A percentile compares a stretch with the other conserved stretches of the same genome.
Conservation (phyloP, 805 yeast genomes). For the Cyberlindnera xylosilytica region DNA sequence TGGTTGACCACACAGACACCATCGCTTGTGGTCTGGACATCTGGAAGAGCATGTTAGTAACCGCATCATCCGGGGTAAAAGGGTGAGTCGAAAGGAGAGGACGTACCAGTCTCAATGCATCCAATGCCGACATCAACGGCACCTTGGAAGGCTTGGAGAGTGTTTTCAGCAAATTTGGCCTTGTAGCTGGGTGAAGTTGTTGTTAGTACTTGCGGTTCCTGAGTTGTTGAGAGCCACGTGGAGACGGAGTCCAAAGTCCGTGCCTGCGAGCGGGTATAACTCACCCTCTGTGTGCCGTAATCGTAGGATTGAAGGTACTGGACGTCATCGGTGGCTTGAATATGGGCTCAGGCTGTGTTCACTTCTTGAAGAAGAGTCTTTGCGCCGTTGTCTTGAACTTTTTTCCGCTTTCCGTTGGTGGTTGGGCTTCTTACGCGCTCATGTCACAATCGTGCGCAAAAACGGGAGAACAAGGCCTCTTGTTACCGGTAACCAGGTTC, state of each 20-base stretch:
- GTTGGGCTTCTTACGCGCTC: too few relatives aligned
- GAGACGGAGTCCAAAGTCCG: neutral
- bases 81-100: too few relatives aligned
- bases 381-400: too few relatives aligned
- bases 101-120: constrained; percentile 41
- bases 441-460: too few relatives aligned
- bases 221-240: too few relatives aligned
- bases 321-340: neutral
- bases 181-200: constrained; percentile 27
- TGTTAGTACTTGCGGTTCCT: too few relatives aligned
- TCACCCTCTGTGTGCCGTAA: constrained; percentile 19
- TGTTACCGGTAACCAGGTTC: too few relatives aligned
- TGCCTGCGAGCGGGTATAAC: neutral
- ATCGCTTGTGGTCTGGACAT: constrained; percentile 51
- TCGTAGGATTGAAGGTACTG: constrained; percentile 6
- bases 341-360: too few relatives aligned
- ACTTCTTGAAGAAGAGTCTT: too few relatives aligned
- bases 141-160: constrained; percentile 42
- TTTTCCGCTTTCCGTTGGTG: too few relatives aligned
- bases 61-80: neutral
- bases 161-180: constrained; percentile 43
- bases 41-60: constrained; percentile 24
- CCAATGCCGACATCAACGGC: constrained; percentile 43
- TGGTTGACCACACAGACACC: constrained; percentile 54
- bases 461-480: too few relatives aligned